phyloP scores from a whole-genome alignment of 495 filamentous ascomycete species.

The Aspergillus carlsbadensis region DNA sequence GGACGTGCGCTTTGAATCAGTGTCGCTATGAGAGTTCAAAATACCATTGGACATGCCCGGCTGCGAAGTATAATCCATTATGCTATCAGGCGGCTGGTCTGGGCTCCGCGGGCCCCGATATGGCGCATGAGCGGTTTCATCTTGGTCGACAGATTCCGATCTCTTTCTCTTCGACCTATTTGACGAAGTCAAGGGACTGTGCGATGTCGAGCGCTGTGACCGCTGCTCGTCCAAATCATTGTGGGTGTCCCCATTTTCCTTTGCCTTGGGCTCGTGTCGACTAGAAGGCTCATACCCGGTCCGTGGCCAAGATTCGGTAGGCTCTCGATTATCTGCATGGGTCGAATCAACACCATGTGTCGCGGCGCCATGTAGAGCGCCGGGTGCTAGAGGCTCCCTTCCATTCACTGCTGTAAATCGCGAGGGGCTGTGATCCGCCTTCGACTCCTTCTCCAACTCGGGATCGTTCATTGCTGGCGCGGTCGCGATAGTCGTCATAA shows the following conservation, averaged over 20 bases:
- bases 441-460: slow-evolving; percentile 38
- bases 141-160: slow-evolving; percentile 37
- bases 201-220: slow-evolving; percentile 30
- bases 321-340: slow-evolving; percentile 26
- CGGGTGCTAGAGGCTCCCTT: slow-evolving; percentile 29
- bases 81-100: slow-evolving; percentile 15
- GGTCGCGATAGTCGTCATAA: slow-evolving; percentile 47
- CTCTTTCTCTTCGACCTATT: slow-evolving; percentile 42
- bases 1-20: slow-evolving; percentile 23
- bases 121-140: slow-evolving; percentile 14
- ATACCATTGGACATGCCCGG: slow-evolving; percentile 14
- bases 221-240: slow-evolving; percentile 26
- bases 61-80: slow-evolving; percentile 13
- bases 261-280: slow-evolving; percentile 22
- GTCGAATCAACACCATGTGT: slow-evolving; percentile 16
- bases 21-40: slow-evolving; percentile 11
- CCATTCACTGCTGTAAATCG: slow-evolving; percentile 57
- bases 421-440: slow-evolving; percentile 47
- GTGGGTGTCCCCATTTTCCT: slow-evolving; percentile 12
- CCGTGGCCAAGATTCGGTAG: slow-evolving; percentile 19
- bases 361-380: slow-evolving; percentile 1
- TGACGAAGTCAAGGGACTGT: slow-evolving; percentile 18
- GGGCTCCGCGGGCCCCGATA: slow-evolving; percentile 25
- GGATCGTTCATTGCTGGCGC: slow-evolving; percentile 38
- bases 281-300: slow-evolving; percentile 15